A percentile compares a stretch with the other conserved stretches of the same genome.
Conservation (phyloP, 129 eudicot species). For the Gnaphalium uliginosum region DNA sequence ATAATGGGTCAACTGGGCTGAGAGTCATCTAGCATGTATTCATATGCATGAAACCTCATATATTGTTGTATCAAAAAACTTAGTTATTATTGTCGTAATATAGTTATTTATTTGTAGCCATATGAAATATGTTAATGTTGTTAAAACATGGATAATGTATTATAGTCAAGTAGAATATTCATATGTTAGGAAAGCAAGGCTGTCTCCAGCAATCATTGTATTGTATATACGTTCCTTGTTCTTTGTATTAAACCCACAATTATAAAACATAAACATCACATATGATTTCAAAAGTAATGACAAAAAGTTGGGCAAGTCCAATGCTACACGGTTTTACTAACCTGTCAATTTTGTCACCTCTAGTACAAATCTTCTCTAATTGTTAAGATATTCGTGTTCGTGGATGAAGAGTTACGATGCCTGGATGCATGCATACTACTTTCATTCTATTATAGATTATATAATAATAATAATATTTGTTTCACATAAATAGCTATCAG, state of each 20-base stretch:
- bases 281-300: too few species aligned
- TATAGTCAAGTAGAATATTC: too few species aligned
- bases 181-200: too few species aligned
- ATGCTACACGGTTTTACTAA: not conserved
- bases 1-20: not conserved
- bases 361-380: not conserved
- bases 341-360: not conserved
- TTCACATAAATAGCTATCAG: constrained; percentile 2
- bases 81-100: too few species aligned
- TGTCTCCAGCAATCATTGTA: too few species aligned
- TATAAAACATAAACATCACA: too few species aligned
- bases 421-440: not conserved
- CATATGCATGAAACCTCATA: not conserved
- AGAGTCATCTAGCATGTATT: not conserved
- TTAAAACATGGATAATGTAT: too few species aligned
- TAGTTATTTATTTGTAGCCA: too few species aligned
- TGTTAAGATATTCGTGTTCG: not conserved
- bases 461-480: constrained; percentile 9
- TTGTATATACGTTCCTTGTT: too few species aligned
- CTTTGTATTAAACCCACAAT: too few species aligned
- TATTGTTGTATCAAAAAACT: not conserved
- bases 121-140: too few species aligned
- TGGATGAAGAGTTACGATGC: constrained; percentile 4
- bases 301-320: too few species aligned
- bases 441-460: constrained; percentile 6